These are phyloP conservation scores for Ophiobolus disseminans DNA, from an alignment of 2,329 filamentous ascomycete species.

Conservation along the genomic window DNA sequence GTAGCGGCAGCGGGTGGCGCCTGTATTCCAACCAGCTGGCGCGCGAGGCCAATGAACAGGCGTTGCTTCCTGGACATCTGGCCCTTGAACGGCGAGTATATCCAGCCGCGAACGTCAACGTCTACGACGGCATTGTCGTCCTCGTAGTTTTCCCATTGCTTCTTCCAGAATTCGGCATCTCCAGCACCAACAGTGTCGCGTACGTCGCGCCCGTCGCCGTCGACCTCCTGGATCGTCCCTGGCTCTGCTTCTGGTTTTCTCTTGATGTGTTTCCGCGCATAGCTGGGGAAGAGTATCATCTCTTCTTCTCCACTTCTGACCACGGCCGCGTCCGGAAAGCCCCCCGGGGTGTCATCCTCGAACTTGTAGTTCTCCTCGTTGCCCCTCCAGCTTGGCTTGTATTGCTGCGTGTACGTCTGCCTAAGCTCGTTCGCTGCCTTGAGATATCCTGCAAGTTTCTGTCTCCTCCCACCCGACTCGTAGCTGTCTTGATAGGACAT, in stretches of 20 bases:
- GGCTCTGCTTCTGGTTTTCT: conserved; percentile 47
- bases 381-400: conserved; percentile 56
- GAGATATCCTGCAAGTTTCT: conserved; percentile 76
- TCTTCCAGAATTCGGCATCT: conserved; percentile 76
- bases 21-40: conserved; percentile 86
- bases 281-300: conserved; percentile 94
- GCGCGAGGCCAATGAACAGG: conserved; percentile 82
- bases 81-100: conserved; percentile 84
- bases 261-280: conserved; percentile 76
- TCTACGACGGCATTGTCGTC: conserved; percentile 87
- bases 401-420: conserved; percentile 69
- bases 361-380: conserved; percentile 54
- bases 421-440: conserved; percentile 75
- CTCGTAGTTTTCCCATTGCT: conserved; percentile 80
- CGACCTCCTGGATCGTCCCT: conserved; percentile 46
- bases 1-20: conserved; percentile 61
- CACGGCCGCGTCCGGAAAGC: conserved; percentile 86
- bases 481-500: conserved; percentile 47
- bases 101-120: conserved; percentile 94
- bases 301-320: conserved; percentile 82
- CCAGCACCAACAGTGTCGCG: conserved; percentile 57
- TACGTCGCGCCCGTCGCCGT: conserved; percentile 51
- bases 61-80: conserved; percentile 88
- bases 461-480: conserved; percentile 72
- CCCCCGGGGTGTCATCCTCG: conserved; percentile 67